Percentiles rank a stretch among this genome's conserved stretches.
Conservation (phyloP, 306 rosid genomes). For the Adenanthera pavonina region DNA sequence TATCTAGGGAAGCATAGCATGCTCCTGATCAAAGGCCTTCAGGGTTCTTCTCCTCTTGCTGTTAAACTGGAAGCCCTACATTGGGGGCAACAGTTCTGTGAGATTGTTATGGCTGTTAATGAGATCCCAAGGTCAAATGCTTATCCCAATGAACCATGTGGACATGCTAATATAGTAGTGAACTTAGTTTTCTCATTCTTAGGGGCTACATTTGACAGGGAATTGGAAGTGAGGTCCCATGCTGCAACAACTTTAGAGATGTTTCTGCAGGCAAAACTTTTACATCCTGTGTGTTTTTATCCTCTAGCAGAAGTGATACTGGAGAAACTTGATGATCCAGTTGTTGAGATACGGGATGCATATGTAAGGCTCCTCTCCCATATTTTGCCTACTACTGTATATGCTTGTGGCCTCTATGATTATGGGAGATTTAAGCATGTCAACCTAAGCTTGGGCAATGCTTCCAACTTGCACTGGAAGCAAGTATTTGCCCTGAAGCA, state of each 20-base stretch:
- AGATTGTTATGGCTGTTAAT: constrained; percentile 62
- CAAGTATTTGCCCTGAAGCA: constrained; percentile 89
- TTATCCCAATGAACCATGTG: constrained; percentile 54
- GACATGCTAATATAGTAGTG: constrained; percentile 57
- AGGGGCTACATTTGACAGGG: constrained; percentile 78
- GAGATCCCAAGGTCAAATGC: constrained; percentile 46
- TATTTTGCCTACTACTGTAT: constrained; percentile 78
- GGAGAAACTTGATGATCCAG: constrained; percentile 94
- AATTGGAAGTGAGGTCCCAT: constrained; percentile 79
- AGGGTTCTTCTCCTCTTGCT: constrained; percentile 76
- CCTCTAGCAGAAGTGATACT: constrained; percentile 75
- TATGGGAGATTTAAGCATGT: constrained; percentile 60
- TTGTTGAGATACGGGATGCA: constrained; percentile 64
- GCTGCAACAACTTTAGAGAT: constrained; percentile 76
- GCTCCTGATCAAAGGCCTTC: constrained; percentile 69
- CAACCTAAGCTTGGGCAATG: constrained; percentile 51
- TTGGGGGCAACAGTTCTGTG: constrained; percentile 76
- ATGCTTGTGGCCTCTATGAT: constrained; percentile 78
- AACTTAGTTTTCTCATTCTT: constrained; percentile 70
- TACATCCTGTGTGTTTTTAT: constrained; percentile 73
- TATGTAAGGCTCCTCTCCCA: constrained; percentile 69
- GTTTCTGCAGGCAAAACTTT: constrained; percentile 82
- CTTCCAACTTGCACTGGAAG: constrained; percentile 84
- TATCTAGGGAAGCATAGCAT: constrained; percentile 65
- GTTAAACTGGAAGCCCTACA: constrained; percentile 71